A percentile compares a stretch with the other conserved stretches of the same genome.
phyloP scores from a whole-genome alignment of 306 rosid genomes.

The Vigna radiata region DNA sequence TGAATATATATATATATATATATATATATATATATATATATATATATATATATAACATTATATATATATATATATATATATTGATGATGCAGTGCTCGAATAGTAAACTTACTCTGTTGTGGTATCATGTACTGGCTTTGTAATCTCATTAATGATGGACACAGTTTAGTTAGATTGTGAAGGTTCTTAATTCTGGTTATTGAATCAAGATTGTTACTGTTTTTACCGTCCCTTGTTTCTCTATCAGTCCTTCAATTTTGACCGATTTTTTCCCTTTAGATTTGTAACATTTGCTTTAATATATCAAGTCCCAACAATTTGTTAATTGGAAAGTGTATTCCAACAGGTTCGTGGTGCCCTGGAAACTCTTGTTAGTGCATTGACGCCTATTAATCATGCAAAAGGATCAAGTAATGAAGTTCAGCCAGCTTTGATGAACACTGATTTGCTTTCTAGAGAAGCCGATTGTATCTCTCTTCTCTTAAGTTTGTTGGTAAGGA shows the following conservation, averaged over 20 bases:
- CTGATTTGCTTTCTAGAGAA: conserved; percentile 84
- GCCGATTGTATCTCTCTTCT: conserved; percentile 81
- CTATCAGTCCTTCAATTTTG: not conserved
- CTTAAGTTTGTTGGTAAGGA: conserved; percentile 78
- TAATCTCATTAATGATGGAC: conserved; percentile 1
- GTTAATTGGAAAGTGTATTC: conserved; percentile 36
- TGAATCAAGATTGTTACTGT: conserved; percentile 6
- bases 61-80: not conserved
- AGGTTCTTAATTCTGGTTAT: conserved; percentile 6
- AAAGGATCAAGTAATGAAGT: conserved; percentile 70
- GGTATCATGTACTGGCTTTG: conserved; percentile 17
- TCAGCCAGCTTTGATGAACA: conserved; percentile 77
- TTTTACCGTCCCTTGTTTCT: conserved; percentile 10
- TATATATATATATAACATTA: not conserved
- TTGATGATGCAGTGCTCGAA: not conserved
- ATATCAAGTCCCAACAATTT: conserved; percentile 24
- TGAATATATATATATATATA: not conserved
- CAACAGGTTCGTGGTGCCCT: conserved; percentile 83
- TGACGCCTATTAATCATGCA: conserved; percentile 75
- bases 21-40: not conserved
- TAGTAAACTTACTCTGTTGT: conserved; percentile 1
- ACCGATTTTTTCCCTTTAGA: not conserved
- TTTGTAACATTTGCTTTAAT: not conserved
- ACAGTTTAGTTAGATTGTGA: conserved; percentile 2
- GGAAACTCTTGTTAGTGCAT: conserved; percentile 80